These are phyloP conservation scores for Macrolepiota fuliginosa DNA, from an alignment of 768 basidiomycete genomes.

Conservation along the genomic window DNA sequence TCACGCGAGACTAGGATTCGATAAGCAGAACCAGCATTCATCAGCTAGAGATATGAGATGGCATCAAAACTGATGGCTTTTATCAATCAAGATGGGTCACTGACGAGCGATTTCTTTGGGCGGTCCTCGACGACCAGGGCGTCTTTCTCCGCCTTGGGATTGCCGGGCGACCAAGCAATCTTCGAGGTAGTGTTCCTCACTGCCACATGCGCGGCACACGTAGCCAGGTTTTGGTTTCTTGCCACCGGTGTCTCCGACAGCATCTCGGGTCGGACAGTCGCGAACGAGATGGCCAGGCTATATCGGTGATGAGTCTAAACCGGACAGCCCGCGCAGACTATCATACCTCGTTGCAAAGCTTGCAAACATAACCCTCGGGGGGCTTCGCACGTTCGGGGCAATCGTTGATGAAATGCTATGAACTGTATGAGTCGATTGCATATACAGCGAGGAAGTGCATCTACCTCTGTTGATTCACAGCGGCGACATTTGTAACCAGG, in stretches of 20 bases:
- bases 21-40: slow-evolving; percentile 98
- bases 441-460: slow-evolving; percentile 14
- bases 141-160: slow-evolving; percentile 33
- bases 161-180: slow-evolving; percentile 79
- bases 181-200: slow-evolving; percentile 79
- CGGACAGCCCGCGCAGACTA: slow-evolving; percentile 16
- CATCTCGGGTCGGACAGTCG: slow-evolving; percentile 82
- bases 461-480: slow-evolving; percentile 74
- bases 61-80: neutral
- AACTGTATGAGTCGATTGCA: slow-evolving; percentile 8
- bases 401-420: slow-evolving; percentile 71
- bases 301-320: neutral
- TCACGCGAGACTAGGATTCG: slow-evolving; percentile 87
- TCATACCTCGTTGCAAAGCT: slow-evolving; percentile 68
- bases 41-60: slow-evolving; percentile 50
- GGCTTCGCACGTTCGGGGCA: slow-evolving; percentile 77
- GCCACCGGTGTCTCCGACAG: slow-evolving; percentile 79
- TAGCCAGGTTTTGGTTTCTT: slow-evolving; percentile 84
- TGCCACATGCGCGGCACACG: slow-evolving; percentile 88
- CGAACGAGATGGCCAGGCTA: slow-evolving; percentile 84
- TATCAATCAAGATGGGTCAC: slow-evolving; percentile 24
- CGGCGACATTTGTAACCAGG: slow-evolving; percentile 74
- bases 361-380: slow-evolving; percentile 85
- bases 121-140: slow-evolving; percentile 49
- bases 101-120: slow-evolving; percentile 80